Percentiles rank a stretch among this genome's conserved stretches.
Conservation (phyloP, 2,329 filamentous ascomycete species). For the Hyphodiscus sp. region DNA sequence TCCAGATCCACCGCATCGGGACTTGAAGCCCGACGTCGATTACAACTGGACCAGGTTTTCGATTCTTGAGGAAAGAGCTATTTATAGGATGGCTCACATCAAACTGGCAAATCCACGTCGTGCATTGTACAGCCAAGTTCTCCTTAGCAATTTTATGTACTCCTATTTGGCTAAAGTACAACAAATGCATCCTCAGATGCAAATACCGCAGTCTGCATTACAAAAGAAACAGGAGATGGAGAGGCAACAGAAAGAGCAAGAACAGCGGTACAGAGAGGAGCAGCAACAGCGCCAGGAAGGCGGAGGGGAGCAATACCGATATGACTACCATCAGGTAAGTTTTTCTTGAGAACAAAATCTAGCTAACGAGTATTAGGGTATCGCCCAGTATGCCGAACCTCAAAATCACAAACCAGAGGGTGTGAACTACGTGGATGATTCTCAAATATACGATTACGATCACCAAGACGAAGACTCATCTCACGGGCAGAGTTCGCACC, state of each 20-base stretch:
- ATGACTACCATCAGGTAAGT: slow-evolving; percentile 32
- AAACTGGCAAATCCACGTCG: slow-evolving; percentile 96
- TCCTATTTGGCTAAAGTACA: slow-evolving; percentile 97
- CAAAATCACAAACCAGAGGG: slow-evolving; percentile 31
- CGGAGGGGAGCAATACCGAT: slow-evolving; percentile 27
- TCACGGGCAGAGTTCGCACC: slow-evolving; percentile 20
- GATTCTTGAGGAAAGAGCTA: slow-evolving; percentile 90
- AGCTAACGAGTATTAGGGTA: slow-evolving; percentile 25
- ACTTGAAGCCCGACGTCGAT: slow-evolving; percentile 79
- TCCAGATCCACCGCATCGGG: slow-evolving; percentile 69
- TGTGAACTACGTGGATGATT: slow-evolving; percentile 40
- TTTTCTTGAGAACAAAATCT: slow-evolving; percentile 1
- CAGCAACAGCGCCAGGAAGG: slow-evolving; percentile 27
- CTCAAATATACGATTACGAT: slow-evolving; percentile 45
- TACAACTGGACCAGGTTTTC: slow-evolving; percentile 96
- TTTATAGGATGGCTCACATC: slow-evolving; percentile 98
- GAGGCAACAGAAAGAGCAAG: slow-evolving; percentile 37
- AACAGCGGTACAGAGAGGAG: slow-evolving; percentile 28
- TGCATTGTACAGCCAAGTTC: slow-evolving; percentile 85
- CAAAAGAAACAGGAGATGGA: slow-evolving; percentile 62
- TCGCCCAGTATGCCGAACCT: slow-evolving; percentile 30
- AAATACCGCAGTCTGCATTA: slow-evolving; percentile 72
- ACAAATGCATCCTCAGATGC: slow-evolving; percentile 95
- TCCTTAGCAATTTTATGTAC: slow-evolving; percentile 99
- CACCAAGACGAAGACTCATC: slow-evolving; percentile 32